Evolutionary conservation across 345 rosid species (phyloP), one percentile per base, ranked within the genome.

Genomic region (Brassica juncea): DNA sequence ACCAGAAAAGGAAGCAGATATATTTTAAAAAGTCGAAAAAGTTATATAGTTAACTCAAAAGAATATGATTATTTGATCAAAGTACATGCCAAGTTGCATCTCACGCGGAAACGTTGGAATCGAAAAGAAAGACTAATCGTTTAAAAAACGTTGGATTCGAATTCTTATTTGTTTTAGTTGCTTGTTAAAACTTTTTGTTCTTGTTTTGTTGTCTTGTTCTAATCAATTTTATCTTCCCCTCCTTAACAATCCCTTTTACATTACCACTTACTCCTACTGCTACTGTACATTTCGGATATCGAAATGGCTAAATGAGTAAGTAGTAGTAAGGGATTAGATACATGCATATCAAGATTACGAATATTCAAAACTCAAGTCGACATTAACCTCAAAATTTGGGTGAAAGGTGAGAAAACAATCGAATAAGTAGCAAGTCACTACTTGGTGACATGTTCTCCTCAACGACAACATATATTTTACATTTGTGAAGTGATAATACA

Each of bases 91-190:
- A 55, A 55, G 60, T 55, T 52, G 57, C 19, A 52, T 52, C 57
- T 55, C 60, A 55, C 70, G 74, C 70, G 58, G 78, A 58, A 66
- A 66, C 68, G 62, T 72, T 66, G 21, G 82, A 58, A 66, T 70
- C 23, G 6, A 11, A 9, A 15, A 23, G 21, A 27, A 35, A 47
- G 8, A 34, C 37, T 5, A 34, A 34, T 34, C 68, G 73, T 61
- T 37, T 68, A 73, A 66, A 66, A 73, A 66, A 66, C 68, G 62
- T 78, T 66, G 21, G 82, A 58, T 72, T 77, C 32, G 4, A 12
- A 9, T 10, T 21, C 39, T 47, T 69, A 11, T 31, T 44, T 63
- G 39, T 12, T 71, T 37, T 28, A 15, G 16, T 68, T 70, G 16
- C 8, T 54, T 54, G 5, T 23, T 4, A 14, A 35, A 66, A 25